phyloP scores from a whole-genome alignment of 2,329 filamentous ascomycete species.

The Sphaerulina populicola region DNA sequence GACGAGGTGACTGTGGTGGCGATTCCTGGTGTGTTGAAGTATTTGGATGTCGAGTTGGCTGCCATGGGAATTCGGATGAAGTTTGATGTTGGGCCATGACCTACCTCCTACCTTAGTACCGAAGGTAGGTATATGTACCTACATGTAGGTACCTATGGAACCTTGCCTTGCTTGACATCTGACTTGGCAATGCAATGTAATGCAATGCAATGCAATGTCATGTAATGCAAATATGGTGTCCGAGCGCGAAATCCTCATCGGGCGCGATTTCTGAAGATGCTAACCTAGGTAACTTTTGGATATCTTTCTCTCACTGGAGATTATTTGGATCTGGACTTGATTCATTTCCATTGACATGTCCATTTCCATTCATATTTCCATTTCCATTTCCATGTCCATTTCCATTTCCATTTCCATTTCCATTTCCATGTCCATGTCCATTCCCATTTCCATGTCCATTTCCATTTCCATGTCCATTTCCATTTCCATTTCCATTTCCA shows the following conservation, averaged over 20 bases:
- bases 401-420: background rate
- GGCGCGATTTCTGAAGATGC: too few relatives aligned
- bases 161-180: too few relatives aligned
- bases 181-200: too few relatives aligned
- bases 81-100: conserved; percentile 61
- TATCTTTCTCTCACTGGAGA: background rate
- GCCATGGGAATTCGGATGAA: conserved; percentile 95
- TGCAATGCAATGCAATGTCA: too few relatives aligned
- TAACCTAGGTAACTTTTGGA: too few relatives aligned
- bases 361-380: background rate
- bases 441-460: background rate
- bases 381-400: background rate
- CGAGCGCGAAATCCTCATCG: too few relatives aligned
- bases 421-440: too few relatives aligned
- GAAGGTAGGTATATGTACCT: too few relatives aligned
- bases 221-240: too few relatives aligned
- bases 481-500: background rate
- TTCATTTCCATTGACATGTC: background rate
- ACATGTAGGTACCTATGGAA: too few relatives aligned
- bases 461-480: background rate
- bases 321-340: background rate
- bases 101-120: too few relatives aligned
- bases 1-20: conserved; percentile 86
- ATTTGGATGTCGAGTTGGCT: conserved; percentile 86
- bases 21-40: conserved; percentile 86